phyloP scores from a whole-genome alignment of 2,329 filamentous ascomycete genomes.

The Aspergillus felis region DNA sequence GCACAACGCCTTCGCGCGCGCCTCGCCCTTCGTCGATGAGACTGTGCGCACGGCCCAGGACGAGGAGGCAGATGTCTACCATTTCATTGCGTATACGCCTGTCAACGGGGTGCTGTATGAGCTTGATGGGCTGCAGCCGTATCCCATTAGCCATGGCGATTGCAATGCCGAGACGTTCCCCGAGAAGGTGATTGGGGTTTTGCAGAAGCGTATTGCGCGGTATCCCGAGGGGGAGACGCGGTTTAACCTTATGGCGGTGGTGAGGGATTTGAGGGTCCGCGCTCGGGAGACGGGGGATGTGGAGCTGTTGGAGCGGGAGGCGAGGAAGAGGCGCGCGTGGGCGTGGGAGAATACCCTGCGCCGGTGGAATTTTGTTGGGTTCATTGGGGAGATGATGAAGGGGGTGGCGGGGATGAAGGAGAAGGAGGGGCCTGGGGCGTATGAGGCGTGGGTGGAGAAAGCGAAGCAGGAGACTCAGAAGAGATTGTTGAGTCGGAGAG shows the following conservation, averaged over 20 bases:
- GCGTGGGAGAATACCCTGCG: slow-evolving; percentile 91
- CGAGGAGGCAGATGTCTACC: slow-evolving; percentile 79
- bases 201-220: slow-evolving; percentile 75
- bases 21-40: slow-evolving; percentile 90
- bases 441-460: slow-evolving; percentile 79
- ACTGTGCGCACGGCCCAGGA: slow-evolving; percentile 68
- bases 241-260: slow-evolving; percentile 94
- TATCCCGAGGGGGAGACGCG: slow-evolving; percentile 86
- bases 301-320: slow-evolving; percentile 73
- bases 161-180: slow-evolving; percentile 72
- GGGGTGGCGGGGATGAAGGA: slow-evolving; percentile 75
- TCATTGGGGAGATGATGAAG: slow-evolving; percentile 85
- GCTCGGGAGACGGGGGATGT: slow-evolving; percentile 78
- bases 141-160: slow-evolving; percentile 81
- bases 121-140: slow-evolving; percentile 88
- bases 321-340: slow-evolving; percentile 81
- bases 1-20: slow-evolving; percentile 86
- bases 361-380: slow-evolving; percentile 93
- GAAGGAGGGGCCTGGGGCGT: slow-evolving; percentile 60
- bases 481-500: slow-evolving; percentile 33
- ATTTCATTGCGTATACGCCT: slow-evolving; percentile 93
- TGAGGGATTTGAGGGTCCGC: slow-evolving; percentile 71
- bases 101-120: slow-evolving; percentile 82
- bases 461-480: slow-evolving; percentile 43
- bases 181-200: slow-evolving; percentile 75